These are phyloP conservation scores for Phytophthora brassicae DNA, from an alignment of 352 stramenopile genomes.

Conservation along the genomic window DNA sequence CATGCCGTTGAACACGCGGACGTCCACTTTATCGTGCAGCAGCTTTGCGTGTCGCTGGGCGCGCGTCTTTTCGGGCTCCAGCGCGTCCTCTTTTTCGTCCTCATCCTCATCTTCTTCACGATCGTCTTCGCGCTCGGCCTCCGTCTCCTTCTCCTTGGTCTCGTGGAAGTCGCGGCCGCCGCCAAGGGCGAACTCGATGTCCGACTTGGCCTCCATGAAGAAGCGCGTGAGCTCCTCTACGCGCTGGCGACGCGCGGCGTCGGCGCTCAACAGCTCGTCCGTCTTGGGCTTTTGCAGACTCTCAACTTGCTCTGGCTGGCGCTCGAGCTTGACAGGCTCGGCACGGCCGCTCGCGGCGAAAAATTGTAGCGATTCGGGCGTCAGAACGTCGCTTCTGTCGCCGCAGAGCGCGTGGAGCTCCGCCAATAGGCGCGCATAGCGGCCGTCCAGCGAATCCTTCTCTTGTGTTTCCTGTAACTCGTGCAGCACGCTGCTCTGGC, in stretches of 20 bases:
- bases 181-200: constrained; percentile 87
- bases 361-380: constrained; percentile 70
- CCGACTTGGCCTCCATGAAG: constrained; percentile 90
- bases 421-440: constrained; percentile 74
- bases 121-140: constrained; percentile 69
- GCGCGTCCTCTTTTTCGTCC: constrained; percentile 43
- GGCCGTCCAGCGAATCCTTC: constrained; percentile 67
- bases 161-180: constrained; percentile 71
- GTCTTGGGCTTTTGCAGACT: constrained; percentile 45
- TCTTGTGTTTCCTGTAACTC: constrained; percentile 80
- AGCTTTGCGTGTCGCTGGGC: constrained; percentile 56
- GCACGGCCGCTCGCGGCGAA: constrained; percentile 57
- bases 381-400: constrained; percentile 77
- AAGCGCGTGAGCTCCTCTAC: constrained; percentile 88
- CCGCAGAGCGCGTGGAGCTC: constrained; percentile 73
- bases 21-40: constrained; percentile 70
- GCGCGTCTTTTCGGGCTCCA: constrained; percentile 48
- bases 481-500: constrained; percentile 77
- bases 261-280: constrained; percentile 72
- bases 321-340: constrained; percentile 76
- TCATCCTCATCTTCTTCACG: constrained; percentile 59
- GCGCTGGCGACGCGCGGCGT: constrained; percentile 73
- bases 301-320: constrained; percentile 47
- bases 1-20: constrained; percentile 79
- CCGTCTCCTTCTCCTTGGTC: constrained; percentile 68